Evolutionary conservation across 768 basidiomycete genomes (phyloP).

Genomic region (Dentipellis sp.): DNA sequence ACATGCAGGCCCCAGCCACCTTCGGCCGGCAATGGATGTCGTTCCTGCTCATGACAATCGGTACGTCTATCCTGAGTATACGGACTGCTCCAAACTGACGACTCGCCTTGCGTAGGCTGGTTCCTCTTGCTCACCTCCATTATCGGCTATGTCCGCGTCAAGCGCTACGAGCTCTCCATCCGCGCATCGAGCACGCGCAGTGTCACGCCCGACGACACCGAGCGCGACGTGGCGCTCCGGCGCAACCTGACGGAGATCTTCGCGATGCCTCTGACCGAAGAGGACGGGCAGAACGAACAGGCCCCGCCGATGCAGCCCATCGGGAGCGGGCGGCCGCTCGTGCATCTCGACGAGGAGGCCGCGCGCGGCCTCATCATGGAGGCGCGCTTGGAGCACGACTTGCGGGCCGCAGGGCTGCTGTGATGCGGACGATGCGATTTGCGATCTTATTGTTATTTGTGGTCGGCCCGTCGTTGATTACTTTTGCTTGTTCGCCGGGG

Average conservation of each 20-base stretch:
- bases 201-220: constrained; percentile 3
- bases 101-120: constrained; percentile 48
- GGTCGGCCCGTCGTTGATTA: not conserved
- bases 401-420: constrained; percentile 10
- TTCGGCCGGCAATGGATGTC: constrained; percentile 72
- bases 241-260: constrained; percentile 11
- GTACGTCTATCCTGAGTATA: constrained; percentile 24
- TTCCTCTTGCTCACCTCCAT: constrained; percentile 81
- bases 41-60: constrained; percentile 86
- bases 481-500: not conserved
- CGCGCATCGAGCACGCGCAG: constrained; percentile 26
- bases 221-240: constrained; percentile 4
- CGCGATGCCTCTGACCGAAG: constrained; percentile 6
- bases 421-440: not conserved
- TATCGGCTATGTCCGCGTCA: constrained; percentile 76
- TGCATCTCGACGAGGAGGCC: not conserved
- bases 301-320: not conserved
- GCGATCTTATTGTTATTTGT: not conserved
- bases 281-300: not conserved
- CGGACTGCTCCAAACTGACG: not conserved
- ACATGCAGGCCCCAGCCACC: not conserved
- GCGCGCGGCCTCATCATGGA: constrained; percentile 1
- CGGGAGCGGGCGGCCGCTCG: not conserved
- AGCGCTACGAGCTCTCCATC: constrained; percentile 74
- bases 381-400: constrained; percentile 7